Evolutionary conservation across 2,329 filamentous ascomycete genomes (phyloP).

Genomic region (Beauveria sp.): DNA sequence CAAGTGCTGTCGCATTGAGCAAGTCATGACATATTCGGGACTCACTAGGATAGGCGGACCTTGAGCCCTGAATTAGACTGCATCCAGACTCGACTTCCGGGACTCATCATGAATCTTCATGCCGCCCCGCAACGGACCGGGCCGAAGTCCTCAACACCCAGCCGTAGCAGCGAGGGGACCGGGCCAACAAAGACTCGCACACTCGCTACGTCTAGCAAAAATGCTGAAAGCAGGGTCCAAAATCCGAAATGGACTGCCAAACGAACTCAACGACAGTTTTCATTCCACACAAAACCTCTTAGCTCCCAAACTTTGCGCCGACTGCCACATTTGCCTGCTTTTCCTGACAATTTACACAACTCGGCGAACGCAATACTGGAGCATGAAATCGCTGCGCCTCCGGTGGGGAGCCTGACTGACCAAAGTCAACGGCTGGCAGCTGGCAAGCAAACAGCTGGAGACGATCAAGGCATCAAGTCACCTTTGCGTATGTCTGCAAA

Average conservation of each 20-base stretch:
- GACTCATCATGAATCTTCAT: not conserved
- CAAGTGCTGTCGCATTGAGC: not conserved
- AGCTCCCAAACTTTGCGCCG: not conserved
- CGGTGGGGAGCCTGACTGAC: not conserved
- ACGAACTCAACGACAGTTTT: not conserved
- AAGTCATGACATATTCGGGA: not conserved
- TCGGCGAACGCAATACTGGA: not conserved
- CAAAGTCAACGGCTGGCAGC: not conserved
- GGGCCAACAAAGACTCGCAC: not conserved
- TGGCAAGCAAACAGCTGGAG: not conserved
- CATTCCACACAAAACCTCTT: not conserved
- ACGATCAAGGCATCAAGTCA: not conserved
- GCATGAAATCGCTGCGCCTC: not conserved
- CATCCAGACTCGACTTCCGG: not conserved
- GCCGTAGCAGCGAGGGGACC: not conserved
- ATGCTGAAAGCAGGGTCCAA: not conserved
- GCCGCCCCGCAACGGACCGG: not conserved
- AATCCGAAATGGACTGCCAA: not conserved
- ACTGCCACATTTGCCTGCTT: not conserved
- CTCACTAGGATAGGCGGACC: not conserved
- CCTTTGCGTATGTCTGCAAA: not conserved
- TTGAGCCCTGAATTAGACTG: not conserved
- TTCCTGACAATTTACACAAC: not conserved
- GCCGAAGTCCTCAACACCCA: not conserved
- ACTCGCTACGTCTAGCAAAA: not conserved